These are phyloP conservation scores for Ambrosia hybrid DNA, from an alignment of 140 eudicot genomes.

Conservation along the genomic window DNA sequence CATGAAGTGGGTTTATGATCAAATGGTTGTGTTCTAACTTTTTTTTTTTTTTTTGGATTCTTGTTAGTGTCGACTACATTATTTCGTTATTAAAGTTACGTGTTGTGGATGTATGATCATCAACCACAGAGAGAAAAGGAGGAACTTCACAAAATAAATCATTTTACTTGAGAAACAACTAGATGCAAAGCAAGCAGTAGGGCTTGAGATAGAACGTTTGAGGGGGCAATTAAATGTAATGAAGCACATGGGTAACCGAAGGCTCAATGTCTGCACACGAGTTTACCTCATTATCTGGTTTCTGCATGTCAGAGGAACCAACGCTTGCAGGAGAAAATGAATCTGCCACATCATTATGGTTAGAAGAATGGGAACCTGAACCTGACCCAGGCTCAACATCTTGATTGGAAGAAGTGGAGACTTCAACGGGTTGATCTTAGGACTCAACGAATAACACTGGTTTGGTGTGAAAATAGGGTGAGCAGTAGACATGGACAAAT, in stretches of 20 bases:
- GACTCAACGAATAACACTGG: too few species aligned
- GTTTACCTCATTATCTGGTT: too few species aligned
- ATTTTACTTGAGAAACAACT: constrained; percentile 71
- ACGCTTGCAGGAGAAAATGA: too few species aligned
- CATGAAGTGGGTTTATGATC: constrained; percentile 46
- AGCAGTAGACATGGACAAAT: too few species aligned
- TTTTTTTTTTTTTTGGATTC: neutral
- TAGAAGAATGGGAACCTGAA: too few species aligned
- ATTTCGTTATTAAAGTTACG: neutral
- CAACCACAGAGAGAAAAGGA: constrained; percentile 21
- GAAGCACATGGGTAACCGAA: constrained; percentile 46
- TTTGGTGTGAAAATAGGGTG: too few species aligned
- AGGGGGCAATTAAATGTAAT: constrained; percentile 59
- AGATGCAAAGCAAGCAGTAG: constrained; percentile 76
- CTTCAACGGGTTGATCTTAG: too few species aligned
- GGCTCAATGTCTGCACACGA: too few species aligned
- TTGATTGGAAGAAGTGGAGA: too few species aligned
- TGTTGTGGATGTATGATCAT: neutral
- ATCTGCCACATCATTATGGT: too few species aligned
- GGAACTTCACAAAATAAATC: constrained; percentile 28
- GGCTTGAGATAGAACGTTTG: constrained; percentile 63
- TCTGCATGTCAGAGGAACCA: too few species aligned
- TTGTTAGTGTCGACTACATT: neutral
- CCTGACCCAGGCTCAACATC: too few species aligned
- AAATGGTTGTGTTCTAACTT: constrained; percentile 16